phyloP scores from a whole-genome alignment of 495 filamentous ascomycete genomes.

The Amniculicola lignicola region DNA sequence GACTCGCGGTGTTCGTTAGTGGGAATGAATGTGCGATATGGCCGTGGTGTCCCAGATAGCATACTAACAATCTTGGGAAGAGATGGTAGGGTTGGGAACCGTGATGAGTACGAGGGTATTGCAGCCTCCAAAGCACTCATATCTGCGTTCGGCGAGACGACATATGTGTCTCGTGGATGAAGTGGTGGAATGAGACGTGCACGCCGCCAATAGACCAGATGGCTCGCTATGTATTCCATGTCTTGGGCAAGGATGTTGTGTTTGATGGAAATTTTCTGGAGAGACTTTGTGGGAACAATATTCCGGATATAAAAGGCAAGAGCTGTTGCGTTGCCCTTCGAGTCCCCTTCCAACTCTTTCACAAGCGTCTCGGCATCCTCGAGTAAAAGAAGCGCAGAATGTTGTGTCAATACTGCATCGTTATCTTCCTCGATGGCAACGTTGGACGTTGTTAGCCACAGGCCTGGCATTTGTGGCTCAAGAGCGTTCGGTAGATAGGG shows the following conservation, averaged over 20 bases:
- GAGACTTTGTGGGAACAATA: slow-evolving; percentile 76
- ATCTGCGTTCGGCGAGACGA: slow-evolving; percentile 88
- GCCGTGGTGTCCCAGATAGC: slow-evolving; percentile 70
- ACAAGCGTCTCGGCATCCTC: slow-evolving; percentile 80
- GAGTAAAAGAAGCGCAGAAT: slow-evolving; percentile 82
- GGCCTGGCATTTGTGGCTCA: slow-evolving; percentile 63
- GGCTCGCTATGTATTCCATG: slow-evolving; percentile 78
- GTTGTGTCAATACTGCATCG: slow-evolving; percentile 67
- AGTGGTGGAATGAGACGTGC: slow-evolving; percentile 89
- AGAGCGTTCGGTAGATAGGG: slow-evolving; percentile 65
- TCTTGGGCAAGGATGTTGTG: slow-evolving; percentile 71
- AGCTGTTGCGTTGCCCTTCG: slow-evolving; percentile 62
- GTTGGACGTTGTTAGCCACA: slow-evolving; percentile 83
- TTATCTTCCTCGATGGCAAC: slow-evolving; percentile 66
- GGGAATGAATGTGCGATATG: slow-evolving; percentile 78
- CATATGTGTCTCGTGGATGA: slow-evolving; percentile 86
- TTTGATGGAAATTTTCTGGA: slow-evolving; percentile 59
- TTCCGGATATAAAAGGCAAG: slow-evolving; percentile 80
- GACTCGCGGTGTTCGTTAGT: slow-evolving; percentile 81
- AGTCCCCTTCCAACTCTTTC: slow-evolving; percentile 75
- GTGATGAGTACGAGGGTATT: slow-evolving; percentile 64
- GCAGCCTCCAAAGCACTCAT: slow-evolving; percentile 68
- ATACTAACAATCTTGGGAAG: slow-evolving; percentile 80
- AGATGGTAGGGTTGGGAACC: slow-evolving; percentile 76
- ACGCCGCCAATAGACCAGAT: slow-evolving; percentile 92